Evolutionary conservation across 1,139 yeast genomes (phyloP).

Genomic region (Lodderomyces parapsilosis): DNA sequence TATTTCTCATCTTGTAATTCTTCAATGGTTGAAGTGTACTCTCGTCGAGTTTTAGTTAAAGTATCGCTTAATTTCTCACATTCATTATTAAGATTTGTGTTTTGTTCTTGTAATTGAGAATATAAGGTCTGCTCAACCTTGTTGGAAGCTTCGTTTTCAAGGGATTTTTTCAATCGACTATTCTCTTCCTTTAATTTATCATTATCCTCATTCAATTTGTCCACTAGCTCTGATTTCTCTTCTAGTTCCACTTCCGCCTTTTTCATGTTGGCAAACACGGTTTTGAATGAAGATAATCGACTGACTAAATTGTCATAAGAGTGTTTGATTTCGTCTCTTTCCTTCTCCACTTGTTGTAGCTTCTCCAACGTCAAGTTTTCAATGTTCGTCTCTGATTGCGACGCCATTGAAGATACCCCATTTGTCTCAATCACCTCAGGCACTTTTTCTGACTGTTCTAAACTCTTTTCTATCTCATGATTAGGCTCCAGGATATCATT

Average conservation of each 20-base stretch:
- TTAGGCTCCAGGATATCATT: neutral
- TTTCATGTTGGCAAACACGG: conserved; percentile 72
- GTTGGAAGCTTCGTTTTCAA: neutral
- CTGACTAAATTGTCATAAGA: conserved; percentile 76
- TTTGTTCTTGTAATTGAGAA: conserved; percentile 34
- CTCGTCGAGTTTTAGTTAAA: conserved; percentile 45
- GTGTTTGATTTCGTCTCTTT: conserved; percentile 64
- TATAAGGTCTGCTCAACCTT: neutral
- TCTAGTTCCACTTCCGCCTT: conserved; percentile 72
- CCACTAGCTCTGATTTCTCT: conserved; percentile 44
- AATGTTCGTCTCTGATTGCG: neutral
- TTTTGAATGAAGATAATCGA: conserved; percentile 77
- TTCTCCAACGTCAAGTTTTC: conserved; percentile 5
- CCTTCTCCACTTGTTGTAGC: conserved; percentile 27
- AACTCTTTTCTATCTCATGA: neutral
- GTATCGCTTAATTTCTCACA: conserved; percentile 61
- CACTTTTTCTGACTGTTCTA: neutral
- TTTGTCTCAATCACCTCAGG: neutral
- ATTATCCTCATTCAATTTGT: conserved; percentile 26
- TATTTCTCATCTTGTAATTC: conserved; percentile 48
- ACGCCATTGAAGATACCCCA: neutral
- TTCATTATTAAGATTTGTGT: conserved; percentile 58
- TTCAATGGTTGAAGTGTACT: conserved; percentile 42
- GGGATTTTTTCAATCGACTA: conserved; percentile 19
- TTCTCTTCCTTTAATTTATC: conserved; percentile 29